phyloP scores from a whole-genome alignment of 169 alveolate genomes.

The Eimeria maxima region DNA sequence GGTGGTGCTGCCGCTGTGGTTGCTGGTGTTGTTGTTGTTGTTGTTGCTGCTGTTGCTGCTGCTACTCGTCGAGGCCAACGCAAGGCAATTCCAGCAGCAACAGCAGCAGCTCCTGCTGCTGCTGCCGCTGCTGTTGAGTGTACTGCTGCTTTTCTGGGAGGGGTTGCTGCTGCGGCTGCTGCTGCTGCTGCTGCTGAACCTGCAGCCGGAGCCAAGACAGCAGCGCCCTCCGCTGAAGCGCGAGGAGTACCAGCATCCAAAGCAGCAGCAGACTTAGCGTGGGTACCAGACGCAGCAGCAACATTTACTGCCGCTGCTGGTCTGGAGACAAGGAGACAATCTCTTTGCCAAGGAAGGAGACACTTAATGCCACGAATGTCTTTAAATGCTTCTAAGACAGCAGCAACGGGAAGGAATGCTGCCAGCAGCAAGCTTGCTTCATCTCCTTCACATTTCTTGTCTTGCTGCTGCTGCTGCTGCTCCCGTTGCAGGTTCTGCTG shows the following conservation, averaged over 20 bases:
- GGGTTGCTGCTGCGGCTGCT: neutral
- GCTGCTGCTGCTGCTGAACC: neutral
- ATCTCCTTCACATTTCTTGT: neutral
- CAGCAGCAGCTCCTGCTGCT: too few relatives aligned
- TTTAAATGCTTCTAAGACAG: conserved; percentile 13
- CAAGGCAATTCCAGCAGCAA: too few relatives aligned
- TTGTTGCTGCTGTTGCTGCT: neutral
- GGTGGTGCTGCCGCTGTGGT: too few relatives aligned
- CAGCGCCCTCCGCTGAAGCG: neutral
- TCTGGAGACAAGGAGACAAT: conserved; percentile 84
- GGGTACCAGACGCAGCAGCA: neutral
- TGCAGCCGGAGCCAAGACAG: neutral
- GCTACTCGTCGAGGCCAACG: too few relatives aligned
- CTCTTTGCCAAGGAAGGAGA: conserved; percentile 86
- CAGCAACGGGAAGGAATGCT: conserved; percentile 23
- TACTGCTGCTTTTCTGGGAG: too few relatives aligned
- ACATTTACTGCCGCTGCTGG: neutral
- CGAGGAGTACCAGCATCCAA: neutral
- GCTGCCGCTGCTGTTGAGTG: too few relatives aligned
- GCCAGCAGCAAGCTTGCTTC: neutral
- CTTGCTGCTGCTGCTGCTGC: conserved; percentile 16
- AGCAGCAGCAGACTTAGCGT: neutral
- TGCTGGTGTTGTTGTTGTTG: neutral
- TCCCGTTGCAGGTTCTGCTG: neutral
- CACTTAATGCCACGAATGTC: neutral